Base-by-base conservation (phyloP, 352 stramenopile genomes). In the Phytophthora macrochlamydospora region DNA sequence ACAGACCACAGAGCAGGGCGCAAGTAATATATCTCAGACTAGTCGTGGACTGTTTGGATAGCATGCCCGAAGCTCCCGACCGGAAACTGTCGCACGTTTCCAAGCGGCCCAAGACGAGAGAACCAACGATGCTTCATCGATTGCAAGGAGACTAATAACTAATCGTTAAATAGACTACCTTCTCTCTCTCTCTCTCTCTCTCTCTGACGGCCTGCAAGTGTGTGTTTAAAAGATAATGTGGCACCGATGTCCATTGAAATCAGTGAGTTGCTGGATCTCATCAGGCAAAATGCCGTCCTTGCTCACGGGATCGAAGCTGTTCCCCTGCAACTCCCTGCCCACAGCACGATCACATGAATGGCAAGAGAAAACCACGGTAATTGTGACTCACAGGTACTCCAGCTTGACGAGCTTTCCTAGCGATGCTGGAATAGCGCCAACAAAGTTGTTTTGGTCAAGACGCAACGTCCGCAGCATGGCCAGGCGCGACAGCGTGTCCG, bases 391-490 rank as follows among this genome's bases (percentile, higher is more conserved):
- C 83, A 92, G 63, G 51, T 83, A 87, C 54, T 90, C 63, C 3
- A 92, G 64, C 4, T 77, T 75, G 1, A 49, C 62, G 45, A 92
- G 65, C 37, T 75, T 59, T 1, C 73, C 69, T 28, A 91, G 46
- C 4, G 78, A 78, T 31, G 62, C 24, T 3, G 83, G 83, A 30
- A 92, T 58, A 8, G 46, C 8, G 0, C 83, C 81, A 1, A 77
- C 42, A 44, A 92, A 79, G 33, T 73, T 68, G 49, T 92, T 92
- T 49, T 65, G 62, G 45, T 92, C 75, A 32, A 92, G 73, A 11
- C 76, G 78, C 30, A 92, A 70, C n/a, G 78, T 67, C 2, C 69
- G 68, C 7, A 92, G 55, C 0, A 51, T 42, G n/a, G 31, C 48
- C 3, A 92, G 59, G 14, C 45, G 40, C 0, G 79, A 85, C 2